phyloP scores from a whole-genome alignment of 495 filamentous ascomycete species.

The Penicillium robsamsonii region DNA sequence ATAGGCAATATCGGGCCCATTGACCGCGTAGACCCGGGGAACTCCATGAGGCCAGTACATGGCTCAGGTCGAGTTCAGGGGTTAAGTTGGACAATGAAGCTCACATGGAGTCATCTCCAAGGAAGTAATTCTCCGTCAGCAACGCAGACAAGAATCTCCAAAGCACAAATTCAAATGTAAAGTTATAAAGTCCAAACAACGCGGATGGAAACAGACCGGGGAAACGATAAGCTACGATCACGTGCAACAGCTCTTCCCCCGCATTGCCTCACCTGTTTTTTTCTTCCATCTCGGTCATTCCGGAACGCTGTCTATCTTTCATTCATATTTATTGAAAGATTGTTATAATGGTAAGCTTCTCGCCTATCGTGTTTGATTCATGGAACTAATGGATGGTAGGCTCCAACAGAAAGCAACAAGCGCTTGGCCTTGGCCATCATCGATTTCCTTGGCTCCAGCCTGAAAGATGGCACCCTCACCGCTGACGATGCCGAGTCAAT shows the following conservation, averaged over 20 bases:
- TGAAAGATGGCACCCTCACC: slow-evolving; percentile 83
- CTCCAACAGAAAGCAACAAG: slow-evolving; percentile 77
- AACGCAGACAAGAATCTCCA: neutral
- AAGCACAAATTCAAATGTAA: slow-evolving; percentile 3
- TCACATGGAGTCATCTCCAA: slow-evolving; percentile 45
- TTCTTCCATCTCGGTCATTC: slow-evolving; percentile 20
- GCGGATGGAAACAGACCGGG: slow-evolving; percentile 10
- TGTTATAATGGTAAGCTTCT: slow-evolving; percentile 22
- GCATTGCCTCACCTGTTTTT: slow-evolving; percentile 19
- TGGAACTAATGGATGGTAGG: slow-evolving; percentile 32
- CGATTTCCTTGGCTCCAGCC: slow-evolving; percentile 83
- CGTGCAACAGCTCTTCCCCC: slow-evolving; percentile 29
- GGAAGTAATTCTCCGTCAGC: slow-evolving; percentile 7
- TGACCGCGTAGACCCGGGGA: slow-evolving; percentile 82
- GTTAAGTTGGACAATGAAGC: slow-evolving; percentile 27
- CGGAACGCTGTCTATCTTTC: slow-evolving; percentile 4
- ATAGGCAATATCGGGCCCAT: slow-evolving; percentile 46
- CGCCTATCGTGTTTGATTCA: neutral
- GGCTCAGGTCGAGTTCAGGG: slow-evolving; percentile 42
- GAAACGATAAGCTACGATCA: slow-evolving; percentile 30
- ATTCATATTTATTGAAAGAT: slow-evolving; percentile 2
- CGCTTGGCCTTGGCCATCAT: slow-evolving; percentile 95
- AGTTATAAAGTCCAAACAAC: slow-evolving; percentile 9
- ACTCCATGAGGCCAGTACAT: slow-evolving; percentile 99
- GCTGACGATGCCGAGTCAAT: slow-evolving; percentile 86